Conservation (phyloP, 345 rosid species). For the Brassica cretica region DNA sequence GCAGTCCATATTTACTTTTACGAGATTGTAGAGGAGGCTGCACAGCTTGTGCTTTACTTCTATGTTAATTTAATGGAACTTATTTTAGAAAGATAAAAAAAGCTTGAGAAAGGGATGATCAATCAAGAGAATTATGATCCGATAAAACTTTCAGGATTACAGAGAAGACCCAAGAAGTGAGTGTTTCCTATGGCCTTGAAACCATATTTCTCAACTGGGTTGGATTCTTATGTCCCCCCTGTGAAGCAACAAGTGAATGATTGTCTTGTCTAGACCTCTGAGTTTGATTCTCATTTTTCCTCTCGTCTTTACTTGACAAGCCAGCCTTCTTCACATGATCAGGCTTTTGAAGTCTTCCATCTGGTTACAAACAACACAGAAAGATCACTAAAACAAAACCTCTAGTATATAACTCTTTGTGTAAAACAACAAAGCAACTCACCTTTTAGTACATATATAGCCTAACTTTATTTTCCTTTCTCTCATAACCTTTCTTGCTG, state of each 20-base stretch:
- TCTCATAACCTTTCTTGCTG: slow-evolving; percentile 54
- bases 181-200: no score
- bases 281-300: slow-evolving; percentile 28
- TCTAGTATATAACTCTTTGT: background rate
- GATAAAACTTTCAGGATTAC: background rate
- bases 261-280: background rate
- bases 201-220: slow-evolving; percentile 19
- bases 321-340: slow-evolving; percentile 36
- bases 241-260: slow-evolving; percentile 24
- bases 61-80: background rate
- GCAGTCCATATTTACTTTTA: no score
- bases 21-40: no score
- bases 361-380: slow-evolving; percentile 39
- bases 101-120: background rate
- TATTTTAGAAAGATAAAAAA: background rate
- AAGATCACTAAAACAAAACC: background rate
- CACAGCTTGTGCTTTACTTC: no score
- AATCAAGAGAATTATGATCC: background rate
- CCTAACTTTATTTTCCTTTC: slow-evolving; percentile 34
- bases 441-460: slow-evolving; percentile 40
- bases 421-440: slow-evolving; percentile 1
- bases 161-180: no score
- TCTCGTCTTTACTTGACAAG: slow-evolving; percentile 35
- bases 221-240: slow-evolving; percentile 33
- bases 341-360: slow-evolving; percentile 43